Percentiles rank a stretch among this genome's conserved stretches.
Conservation (phyloP, 2,329 filamentous ascomycete species). For the Neurospora sp. region DNA sequence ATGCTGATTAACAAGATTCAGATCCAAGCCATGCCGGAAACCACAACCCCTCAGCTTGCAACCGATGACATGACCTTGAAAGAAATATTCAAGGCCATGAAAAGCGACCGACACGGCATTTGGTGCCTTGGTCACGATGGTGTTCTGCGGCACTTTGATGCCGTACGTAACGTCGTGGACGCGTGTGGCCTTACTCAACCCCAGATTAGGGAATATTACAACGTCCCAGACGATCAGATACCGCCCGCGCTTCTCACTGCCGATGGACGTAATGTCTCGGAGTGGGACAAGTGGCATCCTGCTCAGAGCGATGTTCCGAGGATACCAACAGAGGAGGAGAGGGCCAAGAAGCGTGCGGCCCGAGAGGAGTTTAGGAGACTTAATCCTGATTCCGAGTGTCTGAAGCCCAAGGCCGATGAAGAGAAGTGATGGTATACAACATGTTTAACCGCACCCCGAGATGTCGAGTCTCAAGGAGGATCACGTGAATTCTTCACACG, state of each 20-base stretch:
- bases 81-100: constrained; percentile 3
- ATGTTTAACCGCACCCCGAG: not conserved
- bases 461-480: too few relatives aligned
- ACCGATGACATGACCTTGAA: constrained; percentile 1
- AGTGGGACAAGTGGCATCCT: constrained; percentile 12
- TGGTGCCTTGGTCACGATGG: constrained; percentile 10
- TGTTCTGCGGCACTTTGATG: constrained; percentile 12
- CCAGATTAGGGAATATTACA: constrained; percentile 13
- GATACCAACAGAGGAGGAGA: constrained; percentile 12
- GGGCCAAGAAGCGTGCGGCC: constrained; percentile 3
- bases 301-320: constrained; percentile 10
- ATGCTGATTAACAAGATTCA: not conserved
- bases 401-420: not conserved
- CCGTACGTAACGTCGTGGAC: constrained; percentile 11
- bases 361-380: not conserved
- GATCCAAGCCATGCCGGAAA: not conserved
- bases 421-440: not conserved
- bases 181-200: constrained; percentile 10
- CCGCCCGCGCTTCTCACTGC: constrained; percentile 8
- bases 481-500: too few relatives aligned
- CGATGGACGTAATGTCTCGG: constrained; percentile 11
- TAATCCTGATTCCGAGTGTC: not conserved
- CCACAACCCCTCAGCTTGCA: constrained; percentile 3
- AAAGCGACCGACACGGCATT: constrained; percentile 8
- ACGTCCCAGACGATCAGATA: constrained; percentile 1